Percentiles rank a stretch among this genome's conserved stretches.
Evolutionary conservation across 1,284 basidiomycete genomes (phyloP).

Genomic region (Cutaneotrichosporon mucoides): DNA sequence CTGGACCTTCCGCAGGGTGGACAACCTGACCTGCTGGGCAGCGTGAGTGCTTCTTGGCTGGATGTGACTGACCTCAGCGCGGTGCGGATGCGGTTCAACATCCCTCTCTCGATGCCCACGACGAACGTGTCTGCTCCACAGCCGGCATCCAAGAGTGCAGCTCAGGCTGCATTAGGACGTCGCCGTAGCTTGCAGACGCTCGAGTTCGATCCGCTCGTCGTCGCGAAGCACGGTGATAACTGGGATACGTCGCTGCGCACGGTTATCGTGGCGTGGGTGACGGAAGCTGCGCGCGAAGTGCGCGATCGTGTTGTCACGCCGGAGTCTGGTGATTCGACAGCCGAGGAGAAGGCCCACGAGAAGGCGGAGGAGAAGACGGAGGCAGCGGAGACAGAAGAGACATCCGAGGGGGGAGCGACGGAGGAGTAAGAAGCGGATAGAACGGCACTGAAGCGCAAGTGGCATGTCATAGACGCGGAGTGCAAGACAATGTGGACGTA

Average conservation of each 20-base stretch:
- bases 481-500: too few species aligned
- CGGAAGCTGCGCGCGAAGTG: constrained; percentile 29
- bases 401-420: too few species aligned
- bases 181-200: constrained; percentile 16
- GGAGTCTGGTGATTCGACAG: background rate
- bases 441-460: background rate
- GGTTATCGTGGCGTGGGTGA: constrained; percentile 35
- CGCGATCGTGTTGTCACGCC: background rate
- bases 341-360: too few species aligned
- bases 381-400: too few species aligned
- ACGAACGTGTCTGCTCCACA: background rate
- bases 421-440: too few species aligned
- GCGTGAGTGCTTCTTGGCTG: constrained; percentile 34
- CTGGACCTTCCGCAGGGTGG: constrained; percentile 47
- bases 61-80: constrained; percentile 26
- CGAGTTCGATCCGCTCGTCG: constrained; percentile 41
- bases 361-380: too few species aligned
- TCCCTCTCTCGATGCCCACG: constrained; percentile 35
- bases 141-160: background rate
- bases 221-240: constrained; percentile 35
- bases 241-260: constrained; percentile 37
- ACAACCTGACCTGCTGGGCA: constrained; percentile 45
- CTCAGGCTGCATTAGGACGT: background rate
- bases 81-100: constrained; percentile 39
- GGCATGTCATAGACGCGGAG: background rate